Conservation (phyloP, 1,139 yeast species). For the Nakaseomyces uthaithaninus region DNA sequence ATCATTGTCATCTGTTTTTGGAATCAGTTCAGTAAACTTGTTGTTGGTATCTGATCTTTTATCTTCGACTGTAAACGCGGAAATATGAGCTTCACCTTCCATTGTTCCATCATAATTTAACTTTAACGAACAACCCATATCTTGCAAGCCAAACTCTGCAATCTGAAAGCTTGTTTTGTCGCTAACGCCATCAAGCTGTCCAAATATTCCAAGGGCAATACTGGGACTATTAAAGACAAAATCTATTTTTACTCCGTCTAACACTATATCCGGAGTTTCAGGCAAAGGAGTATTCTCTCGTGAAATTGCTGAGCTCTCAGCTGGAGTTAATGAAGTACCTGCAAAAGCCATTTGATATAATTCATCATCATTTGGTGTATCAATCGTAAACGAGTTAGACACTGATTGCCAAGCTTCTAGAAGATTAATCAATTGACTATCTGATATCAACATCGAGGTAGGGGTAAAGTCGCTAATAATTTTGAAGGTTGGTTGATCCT, state of each 20-base stretch:
- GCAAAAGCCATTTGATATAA: neutral
- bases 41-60: slow-evolving; percentile 54
- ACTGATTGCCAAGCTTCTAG: slow-evolving; percentile 49
- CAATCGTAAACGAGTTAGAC: slow-evolving; percentile 46
- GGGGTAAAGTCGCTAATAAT: slow-evolving; percentile 60
- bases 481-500: slow-evolving; percentile 44
- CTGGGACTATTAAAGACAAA: slow-evolving; percentile 53
- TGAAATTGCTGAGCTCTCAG: neutral
- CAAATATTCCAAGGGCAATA: slow-evolving; percentile 57
- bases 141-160: slow-evolving; percentile 36
- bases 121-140: slow-evolving; percentile 43
- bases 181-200: slow-evolving; percentile 41
- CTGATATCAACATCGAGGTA: slow-evolving; percentile 62
- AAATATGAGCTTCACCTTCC: slow-evolving; percentile 53
- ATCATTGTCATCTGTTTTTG: slow-evolving; percentile 52
- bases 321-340: neutral
- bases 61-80: slow-evolving; percentile 73
- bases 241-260: slow-evolving; percentile 32
- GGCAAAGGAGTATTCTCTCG: neutral
- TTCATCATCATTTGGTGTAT: slow-evolving; percentile 16
- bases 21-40: slow-evolving; percentile 73
- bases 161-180: slow-evolving; percentile 8
- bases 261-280: neutral
- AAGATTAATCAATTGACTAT: slow-evolving; percentile 60
- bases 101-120: slow-evolving; percentile 51